Evolutionary conservation across 2,329 filamentous ascomycete species (phyloP), one percentile per base, ranked within the genome.

Genomic region (Penicillium polonicum): DNA sequence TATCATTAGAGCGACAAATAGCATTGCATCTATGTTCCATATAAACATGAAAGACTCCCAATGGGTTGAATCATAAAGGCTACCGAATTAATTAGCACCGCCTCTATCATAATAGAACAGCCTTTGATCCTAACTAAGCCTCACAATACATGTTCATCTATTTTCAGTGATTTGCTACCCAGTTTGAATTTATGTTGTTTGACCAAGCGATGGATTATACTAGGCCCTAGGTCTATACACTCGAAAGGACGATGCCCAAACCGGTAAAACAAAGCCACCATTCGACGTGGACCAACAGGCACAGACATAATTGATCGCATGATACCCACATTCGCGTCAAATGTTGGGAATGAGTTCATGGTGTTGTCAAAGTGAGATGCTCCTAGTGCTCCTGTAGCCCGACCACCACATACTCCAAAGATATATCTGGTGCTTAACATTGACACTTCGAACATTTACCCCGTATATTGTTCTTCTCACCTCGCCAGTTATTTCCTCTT

Each of bases 361-460:
- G 41, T 29, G 33, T 19, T 55, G 48, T 43, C 53, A 51, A 55
- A 8, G 21, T 19, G 29, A 55, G 23, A 36, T 51, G 17, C 36
- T 27, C 19, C 17, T 21, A 27, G 15, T 27, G 21, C 31, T 45
- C n/a, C 48, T 12, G n/a, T 13, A 15, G 45, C 29, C 38, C 45
- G 38, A 55, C 53, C 45, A 55, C 52, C 13, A n/a, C n/a, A 17
- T 21, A 38, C 17, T 36, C 21, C 15, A 2, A n/a, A n/a, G 23
- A 27, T 35, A 29, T 13, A n/a, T 36, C 27, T 15, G 10, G 15
- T 25, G 35, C 23, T 25, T 6, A 48, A 19, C 9, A 17, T 50
- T 10, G n/a, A 31, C 23, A 29, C 15, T 12, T 15, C 1, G 17
- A 50, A 9, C 12, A 19, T n/a, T 33, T n/a, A n/a, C 6, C 10